Percentiles rank a stretch among this genome's conserved stretches.
phyloP scores from a whole-genome alignment of 352 stramenopile species.

The Phytopythium cucurbitacearum region DNA sequence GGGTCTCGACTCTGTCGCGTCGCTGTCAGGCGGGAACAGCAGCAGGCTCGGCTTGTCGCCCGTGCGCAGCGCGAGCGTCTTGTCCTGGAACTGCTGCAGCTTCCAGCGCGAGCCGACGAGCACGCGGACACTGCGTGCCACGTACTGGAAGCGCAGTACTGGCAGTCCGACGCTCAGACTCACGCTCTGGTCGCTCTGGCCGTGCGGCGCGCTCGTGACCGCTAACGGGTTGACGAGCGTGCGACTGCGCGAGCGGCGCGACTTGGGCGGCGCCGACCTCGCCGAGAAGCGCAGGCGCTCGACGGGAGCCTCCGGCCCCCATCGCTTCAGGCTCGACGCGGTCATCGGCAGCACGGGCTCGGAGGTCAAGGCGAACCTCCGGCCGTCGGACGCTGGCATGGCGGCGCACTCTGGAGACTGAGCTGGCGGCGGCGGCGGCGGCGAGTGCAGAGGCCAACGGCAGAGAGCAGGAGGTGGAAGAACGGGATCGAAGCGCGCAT shows the following conservation, averaged over 20 bases:
- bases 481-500: too few relatives aligned
- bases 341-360: too few relatives aligned
- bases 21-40: conserved; percentile 13
- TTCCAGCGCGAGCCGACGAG: conserved; percentile 40
- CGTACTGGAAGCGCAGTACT: conserved; percentile 44
- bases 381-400: too few relatives aligned
- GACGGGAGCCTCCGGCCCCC: not conserved
- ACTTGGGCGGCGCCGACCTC: conserved; percentile 5
- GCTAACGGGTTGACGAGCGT: conserved; percentile 7
- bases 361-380: too few relatives aligned
- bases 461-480: too few relatives aligned
- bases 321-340: too few relatives aligned
- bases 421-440: too few relatives aligned
- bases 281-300: not conserved
- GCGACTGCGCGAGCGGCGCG: not conserved
- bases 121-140: conserved; percentile 39
- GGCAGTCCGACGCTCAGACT: conserved; percentile 18
- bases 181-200: not conserved
- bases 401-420: too few relatives aligned
- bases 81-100: conserved; percentile 41
- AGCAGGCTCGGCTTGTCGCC: conserved; percentile 20
- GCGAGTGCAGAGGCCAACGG: too few relatives aligned
- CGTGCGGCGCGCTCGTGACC: not conserved
- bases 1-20: conserved; percentile 8
- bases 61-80: conserved; percentile 32